Evolutionary conservation across 2,329 filamentous ascomycete species (phyloP).

Genomic region (Epichloe typhina): DNA sequence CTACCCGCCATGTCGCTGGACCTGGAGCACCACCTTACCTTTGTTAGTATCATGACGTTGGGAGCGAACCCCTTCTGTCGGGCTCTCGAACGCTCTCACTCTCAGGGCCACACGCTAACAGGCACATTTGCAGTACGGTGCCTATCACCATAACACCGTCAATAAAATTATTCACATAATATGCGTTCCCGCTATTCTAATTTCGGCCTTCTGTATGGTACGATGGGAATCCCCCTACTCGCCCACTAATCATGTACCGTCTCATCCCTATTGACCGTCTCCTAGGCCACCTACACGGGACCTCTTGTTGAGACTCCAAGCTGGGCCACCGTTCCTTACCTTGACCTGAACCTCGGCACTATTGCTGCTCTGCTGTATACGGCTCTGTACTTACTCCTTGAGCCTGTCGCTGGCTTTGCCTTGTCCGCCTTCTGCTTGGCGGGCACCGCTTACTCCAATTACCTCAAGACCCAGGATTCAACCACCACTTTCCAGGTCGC

Average conservation of each 20-base stretch:
- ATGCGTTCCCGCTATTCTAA: constrained; percentile 64
- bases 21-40: constrained; percentile 69
- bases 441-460: constrained; percentile 62
- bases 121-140: constrained; percentile 51
- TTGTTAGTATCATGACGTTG: constrained; percentile 35
- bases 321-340: constrained; percentile 54
- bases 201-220: constrained; percentile 61
- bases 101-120: not conserved
- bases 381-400: constrained; percentile 76
- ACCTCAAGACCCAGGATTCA: constrained; percentile 48
- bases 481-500: constrained; percentile 41
- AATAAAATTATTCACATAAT: constrained; percentile 70
- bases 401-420: constrained; percentile 77
- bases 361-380: constrained; percentile 56
- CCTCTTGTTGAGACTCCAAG: constrained; percentile 50
- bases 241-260: not conserved
- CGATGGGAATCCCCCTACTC: constrained; percentile 15
- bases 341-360: constrained; percentile 52
- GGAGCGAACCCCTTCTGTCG: not conserved
- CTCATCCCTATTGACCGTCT: constrained; percentile 3
- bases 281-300: constrained; percentile 48
- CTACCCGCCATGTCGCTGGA: constrained; percentile 49
- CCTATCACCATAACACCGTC: constrained; percentile 67
- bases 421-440: constrained; percentile 65
- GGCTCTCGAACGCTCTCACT: not conserved